Conservation (phyloP, 2,329 filamentous ascomycete species). For the Exophiala sp. region DNA sequence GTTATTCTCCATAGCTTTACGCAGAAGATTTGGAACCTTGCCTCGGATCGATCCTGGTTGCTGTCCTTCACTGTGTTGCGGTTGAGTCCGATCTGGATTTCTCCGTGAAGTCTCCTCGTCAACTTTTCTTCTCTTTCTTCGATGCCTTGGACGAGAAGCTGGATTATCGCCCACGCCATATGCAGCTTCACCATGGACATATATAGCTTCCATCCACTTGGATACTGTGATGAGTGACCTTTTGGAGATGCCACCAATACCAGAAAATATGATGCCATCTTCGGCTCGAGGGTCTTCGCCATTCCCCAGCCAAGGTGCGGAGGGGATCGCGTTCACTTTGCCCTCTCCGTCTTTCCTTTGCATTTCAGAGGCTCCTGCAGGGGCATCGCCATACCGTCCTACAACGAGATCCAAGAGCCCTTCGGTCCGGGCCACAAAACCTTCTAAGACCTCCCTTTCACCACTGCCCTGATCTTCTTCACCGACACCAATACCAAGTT, state of each 20-base stretch:
- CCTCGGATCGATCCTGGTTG: conserved; percentile 9
- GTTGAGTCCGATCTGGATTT: neutral
- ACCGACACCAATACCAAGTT: conserved; percentile 88
- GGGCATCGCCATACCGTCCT: conserved; percentile 71
- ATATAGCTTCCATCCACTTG: conserved; percentile 85
- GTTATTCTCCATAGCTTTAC: conserved; percentile 25
- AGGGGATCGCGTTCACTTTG: conserved; percentile 26
- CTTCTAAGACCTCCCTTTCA: conserved; percentile 88
- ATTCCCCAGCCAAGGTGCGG: conserved; percentile 68
- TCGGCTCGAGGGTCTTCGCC: conserved; percentile 65
- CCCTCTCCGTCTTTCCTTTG: conserved; percentile 28
- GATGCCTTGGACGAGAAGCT: conserved; percentile 57
- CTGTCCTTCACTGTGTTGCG: neutral
- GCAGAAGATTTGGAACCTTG: conserved; percentile 15
- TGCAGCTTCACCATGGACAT: conserved; percentile 75
- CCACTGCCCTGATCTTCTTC: conserved; percentile 94
- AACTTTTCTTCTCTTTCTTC: conserved; percentile 32
- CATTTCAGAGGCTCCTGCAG: conserved; percentile 28
- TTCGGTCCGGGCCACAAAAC: conserved; percentile 73
- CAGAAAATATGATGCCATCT: conserved; percentile 84
- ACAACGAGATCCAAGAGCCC: conserved; percentile 86
- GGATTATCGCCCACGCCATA: conserved; percentile 84
- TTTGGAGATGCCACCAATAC: conserved; percentile 68
- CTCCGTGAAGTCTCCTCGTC: conserved; percentile 17
- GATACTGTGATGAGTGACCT: conserved; percentile 69